Base-by-base conservation (phyloP, 345 rosid genomes). In the Camelina hispida region DNA sequence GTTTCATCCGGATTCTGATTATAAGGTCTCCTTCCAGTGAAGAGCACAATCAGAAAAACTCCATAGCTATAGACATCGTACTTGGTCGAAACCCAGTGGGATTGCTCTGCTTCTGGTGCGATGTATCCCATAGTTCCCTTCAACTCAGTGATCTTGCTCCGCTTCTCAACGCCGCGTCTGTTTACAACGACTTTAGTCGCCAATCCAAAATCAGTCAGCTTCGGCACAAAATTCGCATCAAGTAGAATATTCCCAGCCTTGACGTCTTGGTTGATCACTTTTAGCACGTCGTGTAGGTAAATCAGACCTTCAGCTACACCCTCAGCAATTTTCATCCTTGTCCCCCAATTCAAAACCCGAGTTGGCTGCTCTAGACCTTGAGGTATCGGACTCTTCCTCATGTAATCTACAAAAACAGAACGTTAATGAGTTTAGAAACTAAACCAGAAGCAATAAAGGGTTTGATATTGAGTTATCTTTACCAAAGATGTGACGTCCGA, bases 61-160 rank as follows among this genome's bases (percentile, higher is more conserved):
- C 96, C 97, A 32, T 87, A 93, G 82, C 98, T 86, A 56, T 88
- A 93, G 60, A 88, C 81, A 78, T 93, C 98, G 2, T 93, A 83
- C 78, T 87, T 87, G 47, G 84, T 82, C 15, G 93, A 81, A 58
- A 90, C 77, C 56, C 81, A 84, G 4, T 90, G 91, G 0, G 80
- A 84, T 84, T 63, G 2, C 11, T 55, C 47, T 51, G 66, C 15
- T 37, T 77, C 76, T 20, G 80, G 77, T 16, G 80, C 62, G 66
- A 95, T 82, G 77, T 81, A 93, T 23, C 94, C 98, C 8, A 68
- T 81, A 2, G 96, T 90, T 59, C 96, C 98, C 91, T 88, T 90
- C 46, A 84, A 82, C 71, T 84, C 81, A 0, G 76, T 69, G 15
- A 93, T 81, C 67, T 70, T 79, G 25, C 77, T 86, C 17, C 84